These are phyloP conservation scores for Cenchrus fungigraminus DNA, from an alignment of 176 grass and related monocot species.

Conservation along the genomic window DNA sequence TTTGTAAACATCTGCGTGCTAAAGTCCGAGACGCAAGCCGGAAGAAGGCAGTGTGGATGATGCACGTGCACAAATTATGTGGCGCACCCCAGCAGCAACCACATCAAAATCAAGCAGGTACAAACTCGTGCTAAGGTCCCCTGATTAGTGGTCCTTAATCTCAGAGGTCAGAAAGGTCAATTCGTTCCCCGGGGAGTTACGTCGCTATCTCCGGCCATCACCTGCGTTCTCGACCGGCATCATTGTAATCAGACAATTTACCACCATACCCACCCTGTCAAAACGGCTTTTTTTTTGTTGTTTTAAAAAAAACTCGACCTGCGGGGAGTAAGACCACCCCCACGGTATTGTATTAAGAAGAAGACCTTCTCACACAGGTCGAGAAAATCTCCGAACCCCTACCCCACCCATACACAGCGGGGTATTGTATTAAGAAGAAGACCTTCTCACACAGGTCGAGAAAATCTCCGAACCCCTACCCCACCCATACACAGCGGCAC, in stretches of 20 bases:
- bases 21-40: not conserved
- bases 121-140: not conserved
- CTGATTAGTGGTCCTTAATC: conserved; percentile 19
- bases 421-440: too few species aligned
- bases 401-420: too few species aligned
- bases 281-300: not conserved
- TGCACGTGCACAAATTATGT: conserved; percentile 30
- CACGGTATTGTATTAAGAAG: too few species aligned
- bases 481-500: too few species aligned
- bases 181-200: not conserved
- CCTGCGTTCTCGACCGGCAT: not conserved
- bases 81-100: not conserved
- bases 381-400: too few species aligned
- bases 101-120: not conserved
- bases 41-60: not conserved
- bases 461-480: too few species aligned
- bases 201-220: conserved; percentile 25
- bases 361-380: too few species aligned
- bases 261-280: not conserved
- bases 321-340: too few species aligned
- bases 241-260: not conserved
- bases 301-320: too few species aligned
- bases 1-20: not conserved
- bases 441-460: too few species aligned
- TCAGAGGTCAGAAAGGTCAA: conserved; percentile 2